phyloP scores from a whole-genome alignment of 768 basidiomycete species.

The Mycena crocata region DNA sequence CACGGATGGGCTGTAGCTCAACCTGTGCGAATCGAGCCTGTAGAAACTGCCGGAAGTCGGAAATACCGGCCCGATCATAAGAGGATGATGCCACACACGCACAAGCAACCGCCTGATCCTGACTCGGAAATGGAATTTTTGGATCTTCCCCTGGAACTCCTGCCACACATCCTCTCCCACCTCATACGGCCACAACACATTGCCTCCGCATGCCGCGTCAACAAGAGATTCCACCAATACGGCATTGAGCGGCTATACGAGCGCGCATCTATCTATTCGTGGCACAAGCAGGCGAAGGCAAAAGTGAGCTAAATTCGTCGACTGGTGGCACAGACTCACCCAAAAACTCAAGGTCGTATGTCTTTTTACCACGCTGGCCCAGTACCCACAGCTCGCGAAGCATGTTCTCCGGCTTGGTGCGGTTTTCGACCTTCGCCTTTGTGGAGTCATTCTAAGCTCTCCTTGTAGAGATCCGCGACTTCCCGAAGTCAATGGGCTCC shows the following conservation, averaged over 20 bases:
- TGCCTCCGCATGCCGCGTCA: conserved; percentile 65
- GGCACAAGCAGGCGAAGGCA: conserved; percentile 74
- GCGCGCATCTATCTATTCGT: conserved; percentile 71
- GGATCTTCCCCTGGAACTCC: conserved; percentile 75
- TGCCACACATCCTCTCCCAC: conserved; percentile 65
- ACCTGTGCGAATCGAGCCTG: too few species aligned
- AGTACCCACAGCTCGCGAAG: conserved; percentile 65
- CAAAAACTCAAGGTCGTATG: conserved; percentile 61
- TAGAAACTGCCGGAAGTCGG: too few species aligned
- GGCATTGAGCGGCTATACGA: conserved; percentile 67
- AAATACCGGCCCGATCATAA: too few species aligned
- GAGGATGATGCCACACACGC: too few species aligned
- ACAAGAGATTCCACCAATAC: conserved; percentile 63
- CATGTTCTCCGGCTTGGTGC: conserved; percentile 70
- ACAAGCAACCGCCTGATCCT: conserved; percentile 13
- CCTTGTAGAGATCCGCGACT: conserved; percentile 74
- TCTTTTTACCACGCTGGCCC: conserved; percentile 72
- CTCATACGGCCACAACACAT: conserved; percentile 66
- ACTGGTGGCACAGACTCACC: background rate
- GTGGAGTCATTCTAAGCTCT: background rate
- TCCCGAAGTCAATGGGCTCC: conserved; percentile 64
- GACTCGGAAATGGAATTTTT: conserved; percentile 61
- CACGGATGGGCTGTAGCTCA: too few species aligned
- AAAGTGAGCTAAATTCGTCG: too few species aligned
- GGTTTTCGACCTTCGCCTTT: conserved; percentile 39